phyloP scores from a whole-genome alignment of 2,329 filamentous ascomycete genomes.

The Colletotrichum sp. region DNA sequence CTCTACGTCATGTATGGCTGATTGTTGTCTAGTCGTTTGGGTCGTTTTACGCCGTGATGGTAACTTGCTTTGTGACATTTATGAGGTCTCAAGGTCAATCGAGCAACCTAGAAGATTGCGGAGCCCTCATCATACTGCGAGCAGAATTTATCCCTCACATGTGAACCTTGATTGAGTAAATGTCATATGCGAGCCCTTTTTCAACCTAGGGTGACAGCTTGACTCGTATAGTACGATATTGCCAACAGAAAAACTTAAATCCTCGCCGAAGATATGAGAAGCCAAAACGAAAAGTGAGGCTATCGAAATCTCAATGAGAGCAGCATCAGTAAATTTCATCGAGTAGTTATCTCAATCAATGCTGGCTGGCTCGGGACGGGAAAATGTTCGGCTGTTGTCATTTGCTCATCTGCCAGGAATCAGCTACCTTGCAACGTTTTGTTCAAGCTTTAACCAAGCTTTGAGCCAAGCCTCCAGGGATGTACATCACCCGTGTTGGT shows the following conservation, averaged over 20 bases:
- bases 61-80: background rate
- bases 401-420: background rate
- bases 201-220: background rate
- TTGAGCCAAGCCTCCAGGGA: background rate
- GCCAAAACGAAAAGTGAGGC: background rate
- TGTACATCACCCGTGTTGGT: background rate
- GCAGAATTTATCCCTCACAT: background rate
- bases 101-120: background rate
- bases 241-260: background rate
- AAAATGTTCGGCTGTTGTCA: background rate
- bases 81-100: background rate
- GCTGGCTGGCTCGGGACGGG: background rate
- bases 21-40: background rate
- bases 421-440: background rate
- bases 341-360: background rate
- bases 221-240: background rate
- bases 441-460: background rate
- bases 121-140: background rate
- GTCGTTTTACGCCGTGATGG: background rate
- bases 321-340: background rate
- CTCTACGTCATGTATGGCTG: background rate
- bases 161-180: background rate
- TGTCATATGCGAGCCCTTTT: background rate
- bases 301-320: background rate
- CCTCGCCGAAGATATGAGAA: background rate